Evolutionary conservation across 345 rosid species (phyloP).

Genomic region (Firmiana major): DNA sequence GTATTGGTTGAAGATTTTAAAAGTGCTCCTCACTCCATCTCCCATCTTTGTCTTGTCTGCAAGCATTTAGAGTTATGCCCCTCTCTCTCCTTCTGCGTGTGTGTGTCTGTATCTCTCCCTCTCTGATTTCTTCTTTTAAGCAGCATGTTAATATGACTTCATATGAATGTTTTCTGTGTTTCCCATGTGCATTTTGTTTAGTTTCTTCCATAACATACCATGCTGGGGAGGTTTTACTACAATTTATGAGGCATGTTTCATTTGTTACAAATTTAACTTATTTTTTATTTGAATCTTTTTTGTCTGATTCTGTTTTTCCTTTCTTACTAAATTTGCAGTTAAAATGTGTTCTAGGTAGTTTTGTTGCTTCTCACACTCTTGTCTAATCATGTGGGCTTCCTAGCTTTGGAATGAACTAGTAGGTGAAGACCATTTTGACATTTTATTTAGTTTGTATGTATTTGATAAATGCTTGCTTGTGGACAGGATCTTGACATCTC

Average conservation of each 20-base stretch:
- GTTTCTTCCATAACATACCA: background rate
- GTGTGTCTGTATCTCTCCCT: background rate
- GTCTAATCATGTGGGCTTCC: background rate
- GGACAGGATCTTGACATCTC: slow-evolving; percentile 64
- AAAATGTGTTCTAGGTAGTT: background rate
- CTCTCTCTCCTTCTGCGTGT: background rate
- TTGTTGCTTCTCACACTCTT: background rate
- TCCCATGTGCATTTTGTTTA: background rate
- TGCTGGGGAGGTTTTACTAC: background rate
- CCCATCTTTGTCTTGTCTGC: background rate
- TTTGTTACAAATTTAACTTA: background rate
- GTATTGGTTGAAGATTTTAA: background rate
- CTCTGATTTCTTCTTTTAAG: background rate
- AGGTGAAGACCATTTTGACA: background rate
- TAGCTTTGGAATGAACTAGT: background rate
- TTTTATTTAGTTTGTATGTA: background rate
- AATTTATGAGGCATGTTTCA: background rate
- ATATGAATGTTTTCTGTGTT: background rate
- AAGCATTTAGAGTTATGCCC: background rate
- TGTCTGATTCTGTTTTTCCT: background rate
- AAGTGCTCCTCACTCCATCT: background rate
- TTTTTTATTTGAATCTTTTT: background rate
- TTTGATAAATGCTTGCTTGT: background rate
- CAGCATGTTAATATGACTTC: background rate
- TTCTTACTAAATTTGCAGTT: background rate